Evolutionary conservation across 768 basidiomycete genomes (phyloP).

Genomic region (Boletus eberwhitei): DNA sequence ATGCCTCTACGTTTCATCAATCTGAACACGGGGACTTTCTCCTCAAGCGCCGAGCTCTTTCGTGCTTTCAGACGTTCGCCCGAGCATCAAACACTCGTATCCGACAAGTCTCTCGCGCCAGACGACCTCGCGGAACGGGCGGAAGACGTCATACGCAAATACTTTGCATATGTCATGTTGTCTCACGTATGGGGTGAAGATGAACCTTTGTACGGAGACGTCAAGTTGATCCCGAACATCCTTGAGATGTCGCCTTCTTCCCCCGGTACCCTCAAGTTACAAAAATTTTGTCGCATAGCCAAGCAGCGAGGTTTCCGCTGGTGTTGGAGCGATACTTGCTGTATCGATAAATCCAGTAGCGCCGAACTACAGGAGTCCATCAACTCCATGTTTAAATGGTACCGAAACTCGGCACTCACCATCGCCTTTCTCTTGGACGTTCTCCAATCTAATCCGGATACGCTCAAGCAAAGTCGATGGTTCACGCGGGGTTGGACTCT

Average conservation of each 20-base stretch:
- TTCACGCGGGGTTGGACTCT: conserved; percentile 30
- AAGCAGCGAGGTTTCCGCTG: conserved; percentile 16
- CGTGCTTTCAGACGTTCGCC: conserved; percentile 14
- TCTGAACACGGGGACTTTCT: conserved; percentile 19
- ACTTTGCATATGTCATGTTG: conserved; percentile 28
- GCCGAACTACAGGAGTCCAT: conserved; percentile 32
- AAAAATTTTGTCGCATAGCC: conserved; percentile 21
- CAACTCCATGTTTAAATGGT: conserved; percentile 34
- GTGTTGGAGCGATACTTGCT: conserved; percentile 32
- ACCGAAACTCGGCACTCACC: conserved; percentile 29
- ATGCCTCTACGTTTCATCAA: conserved; percentile 26
- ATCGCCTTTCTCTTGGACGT: conserved; percentile 28
- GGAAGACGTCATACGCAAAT: conserved; percentile 12
- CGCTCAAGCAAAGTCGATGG: conserved; percentile 22
- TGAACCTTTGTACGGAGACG: conserved; percentile 22
- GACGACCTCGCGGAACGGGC: conserved; percentile 14
- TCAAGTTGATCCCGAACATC: conserved; percentile 10
- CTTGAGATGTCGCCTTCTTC: conserved; percentile 18
- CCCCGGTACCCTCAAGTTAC: conserved; percentile 19
- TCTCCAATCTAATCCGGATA: conserved; percentile 3
- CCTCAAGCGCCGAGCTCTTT: conserved; percentile 16
- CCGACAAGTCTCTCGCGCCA: conserved; percentile 1
- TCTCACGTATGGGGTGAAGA: conserved; percentile 30
- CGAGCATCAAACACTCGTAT: conserved; percentile 13
- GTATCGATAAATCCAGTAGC: conserved; percentile 29